A percentile compares a stretch with the other conserved stretches of the same genome.
Evolutionary conservation across 1,284 basidiomycete genomes (phyloP).

Genomic region (Leccinum solheimii): DNA sequence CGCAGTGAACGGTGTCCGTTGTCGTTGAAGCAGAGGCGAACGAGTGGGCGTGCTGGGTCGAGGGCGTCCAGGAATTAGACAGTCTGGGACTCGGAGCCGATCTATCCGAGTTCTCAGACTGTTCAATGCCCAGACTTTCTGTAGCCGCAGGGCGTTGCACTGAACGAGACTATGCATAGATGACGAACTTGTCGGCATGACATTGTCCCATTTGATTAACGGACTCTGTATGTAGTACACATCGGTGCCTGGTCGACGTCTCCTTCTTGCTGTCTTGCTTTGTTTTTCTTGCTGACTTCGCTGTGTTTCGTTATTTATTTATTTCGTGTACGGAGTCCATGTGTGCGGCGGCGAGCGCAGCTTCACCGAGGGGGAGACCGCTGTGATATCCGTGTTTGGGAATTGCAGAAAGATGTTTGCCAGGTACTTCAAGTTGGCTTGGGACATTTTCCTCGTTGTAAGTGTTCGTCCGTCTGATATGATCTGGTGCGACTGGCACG

Average conservation of each 20-base stretch:
- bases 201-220: not conserved
- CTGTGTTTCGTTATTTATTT: too few species aligned
- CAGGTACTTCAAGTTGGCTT: not conserved
- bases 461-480: not conserved
- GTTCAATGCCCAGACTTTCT: too few species aligned
- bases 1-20: too few species aligned
- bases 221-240: not conserved
- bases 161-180: not conserved
- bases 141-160: not conserved
- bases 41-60: not conserved
- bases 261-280: too few species aligned
- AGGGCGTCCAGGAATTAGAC: too few species aligned
- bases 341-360: too few species aligned
- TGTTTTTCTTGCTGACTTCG: not conserved
- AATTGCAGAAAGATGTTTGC: not conserved
- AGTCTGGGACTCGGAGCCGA: too few species aligned
- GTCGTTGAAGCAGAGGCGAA: not conserved
- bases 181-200: not conserved
- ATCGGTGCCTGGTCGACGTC: not conserved
- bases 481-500: not conserved
- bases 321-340: not conserved
- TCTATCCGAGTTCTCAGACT: too few species aligned
- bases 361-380: too few species aligned
- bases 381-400: not conserved
- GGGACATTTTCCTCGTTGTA: not conserved